A percentile compares a stretch with the other conserved stretches of the same genome.
phyloP scores from a whole-genome alignment of 2,329 filamentous ascomycete genomes.

The Didymella glomerata region DNA sequence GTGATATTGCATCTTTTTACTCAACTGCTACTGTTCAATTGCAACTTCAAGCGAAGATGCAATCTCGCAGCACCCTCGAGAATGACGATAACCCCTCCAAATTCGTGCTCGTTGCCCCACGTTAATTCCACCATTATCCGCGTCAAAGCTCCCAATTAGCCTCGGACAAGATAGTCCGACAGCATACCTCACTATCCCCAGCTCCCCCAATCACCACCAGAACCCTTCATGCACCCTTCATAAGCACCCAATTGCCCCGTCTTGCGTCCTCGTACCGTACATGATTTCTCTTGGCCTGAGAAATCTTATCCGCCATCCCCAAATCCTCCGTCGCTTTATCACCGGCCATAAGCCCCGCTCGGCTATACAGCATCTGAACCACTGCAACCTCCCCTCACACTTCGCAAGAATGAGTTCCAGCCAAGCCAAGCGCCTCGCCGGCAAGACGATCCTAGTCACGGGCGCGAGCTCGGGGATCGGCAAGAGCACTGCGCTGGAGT shows the following conservation, averaged over 20 bases:
- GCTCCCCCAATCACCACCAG: conserved; percentile 11
- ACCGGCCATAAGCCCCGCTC: conserved; percentile 8
- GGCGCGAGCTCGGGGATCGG: conserved; percentile 95
- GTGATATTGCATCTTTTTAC: background rate
- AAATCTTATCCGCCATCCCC: conserved; percentile 13
- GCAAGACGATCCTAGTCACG: conserved; percentile 92
- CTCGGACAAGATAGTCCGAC: conserved; percentile 12
- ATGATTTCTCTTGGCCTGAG: conserved; percentile 18
- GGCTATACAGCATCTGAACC: conserved; percentile 16
- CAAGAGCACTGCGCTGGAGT: conserved; percentile 83
- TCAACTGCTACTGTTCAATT: background rate
- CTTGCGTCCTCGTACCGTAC: conserved; percentile 10
- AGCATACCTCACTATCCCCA: conserved; percentile 6
- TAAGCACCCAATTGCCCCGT: conserved; percentile 13
- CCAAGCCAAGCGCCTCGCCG: conserved; percentile 81
- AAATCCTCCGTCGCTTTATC: conserved; percentile 3
- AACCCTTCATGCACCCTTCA: conserved; percentile 3
- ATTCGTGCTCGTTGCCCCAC: conserved; percentile 12
- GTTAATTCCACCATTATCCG: conserved; percentile 1
- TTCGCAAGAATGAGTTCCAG: conserved; percentile 67
- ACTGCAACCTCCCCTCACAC: conserved; percentile 23
- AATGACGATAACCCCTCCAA: conserved; percentile 16
- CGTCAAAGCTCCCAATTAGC: conserved; percentile 17
- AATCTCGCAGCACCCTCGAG: background rate
- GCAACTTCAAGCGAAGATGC: background rate